Evolutionary conservation across 129 eudicot species (phyloP).

Genomic region (Gnaphalium uliginosum): DNA sequence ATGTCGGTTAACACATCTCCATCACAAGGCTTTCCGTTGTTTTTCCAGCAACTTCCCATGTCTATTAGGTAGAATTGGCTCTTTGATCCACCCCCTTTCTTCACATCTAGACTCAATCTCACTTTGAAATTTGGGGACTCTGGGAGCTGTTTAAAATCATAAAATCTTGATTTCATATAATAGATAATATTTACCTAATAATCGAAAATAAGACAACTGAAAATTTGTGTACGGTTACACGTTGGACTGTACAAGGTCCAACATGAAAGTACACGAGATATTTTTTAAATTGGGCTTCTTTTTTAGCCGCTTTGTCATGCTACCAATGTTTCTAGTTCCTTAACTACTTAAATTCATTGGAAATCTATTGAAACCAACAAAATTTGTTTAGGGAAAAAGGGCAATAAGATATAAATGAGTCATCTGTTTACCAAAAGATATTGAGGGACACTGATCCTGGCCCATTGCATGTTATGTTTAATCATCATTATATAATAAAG

Average conservation of each 20-base stretch:
- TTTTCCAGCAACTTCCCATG: slow-evolving; percentile 98
- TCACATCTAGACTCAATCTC: slow-evolving; percentile 58
- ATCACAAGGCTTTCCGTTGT: slow-evolving; percentile 75
- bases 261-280: background rate
- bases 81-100: slow-evolving; percentile 83
- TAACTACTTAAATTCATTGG: background rate
- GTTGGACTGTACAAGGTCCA: no score
- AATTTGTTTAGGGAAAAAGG: background rate
- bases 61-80: slow-evolving; percentile 91
- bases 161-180: no score
- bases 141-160: slow-evolving; percentile 56
- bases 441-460: background rate
- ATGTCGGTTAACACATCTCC: slow-evolving; percentile 79
- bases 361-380: background rate
- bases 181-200: no score
- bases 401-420: background rate
- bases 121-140: slow-evolving; percentile 90
- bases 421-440: background rate
- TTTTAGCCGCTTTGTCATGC: background rate
- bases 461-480: slow-evolving; percentile 18
- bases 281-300: background rate
- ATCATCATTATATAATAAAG: slow-evolving; percentile 3
- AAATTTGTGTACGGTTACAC: no score
- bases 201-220: no score
- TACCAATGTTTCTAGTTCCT: background rate